A percentile compares a stretch with the other conserved stretches of the same genome.
Conservation (phyloP, 768 basidiomycete genomes). For the Royoungia palumana region DNA sequence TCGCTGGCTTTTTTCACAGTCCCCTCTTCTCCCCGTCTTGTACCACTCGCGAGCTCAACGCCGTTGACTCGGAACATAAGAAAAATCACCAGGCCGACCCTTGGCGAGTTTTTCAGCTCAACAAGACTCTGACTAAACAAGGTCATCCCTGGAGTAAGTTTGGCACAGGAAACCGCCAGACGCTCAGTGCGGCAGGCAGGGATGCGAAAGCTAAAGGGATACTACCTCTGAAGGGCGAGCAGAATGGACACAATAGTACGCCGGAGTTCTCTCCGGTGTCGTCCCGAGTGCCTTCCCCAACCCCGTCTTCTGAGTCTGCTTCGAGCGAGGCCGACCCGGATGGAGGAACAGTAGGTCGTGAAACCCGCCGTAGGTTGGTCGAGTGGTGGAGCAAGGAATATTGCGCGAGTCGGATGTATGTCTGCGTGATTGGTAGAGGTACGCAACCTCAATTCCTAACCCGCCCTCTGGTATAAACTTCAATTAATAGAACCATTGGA, state of each 20-base stretch:
- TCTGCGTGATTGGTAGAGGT: slow-evolving; percentile 83
- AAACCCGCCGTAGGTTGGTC: slow-evolving; percentile 71
- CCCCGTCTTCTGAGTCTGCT: slow-evolving; percentile 52
- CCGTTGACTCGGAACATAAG: slow-evolving; percentile 96
- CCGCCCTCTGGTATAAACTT: neutral
- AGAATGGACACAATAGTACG: slow-evolving; percentile 26
- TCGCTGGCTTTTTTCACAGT: slow-evolving; percentile 87
- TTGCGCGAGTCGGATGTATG: slow-evolving; percentile 76
- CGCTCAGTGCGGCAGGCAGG: slow-evolving; percentile 60
- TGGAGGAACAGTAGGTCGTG: slow-evolving; percentile 74
- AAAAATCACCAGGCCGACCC: slow-evolving; percentile 90
- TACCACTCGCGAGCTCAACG: slow-evolving; percentile 86
- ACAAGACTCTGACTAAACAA: slow-evolving; percentile 76
- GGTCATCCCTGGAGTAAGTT: slow-evolving; percentile 91
- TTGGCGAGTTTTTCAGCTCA: slow-evolving; percentile 94
- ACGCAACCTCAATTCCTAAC: neutral
- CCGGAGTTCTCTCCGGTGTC: slow-evolving; percentile 43
- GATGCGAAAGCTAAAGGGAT: slow-evolving; percentile 50
- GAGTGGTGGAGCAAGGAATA: slow-evolving; percentile 87
- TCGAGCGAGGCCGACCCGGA: slow-evolving; percentile 64
- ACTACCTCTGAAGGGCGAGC: slow-evolving; percentile 26
- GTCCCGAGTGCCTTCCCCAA: slow-evolving; percentile 56
- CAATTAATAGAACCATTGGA: slow-evolving; percentile 64
- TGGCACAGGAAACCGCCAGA: slow-evolving; percentile 81
- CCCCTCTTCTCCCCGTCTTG: slow-evolving; percentile 86